Evolutionary conservation across 805 yeast genomes (phyloP).

Genomic region (Kazachstania bromeliacearum): DNA sequence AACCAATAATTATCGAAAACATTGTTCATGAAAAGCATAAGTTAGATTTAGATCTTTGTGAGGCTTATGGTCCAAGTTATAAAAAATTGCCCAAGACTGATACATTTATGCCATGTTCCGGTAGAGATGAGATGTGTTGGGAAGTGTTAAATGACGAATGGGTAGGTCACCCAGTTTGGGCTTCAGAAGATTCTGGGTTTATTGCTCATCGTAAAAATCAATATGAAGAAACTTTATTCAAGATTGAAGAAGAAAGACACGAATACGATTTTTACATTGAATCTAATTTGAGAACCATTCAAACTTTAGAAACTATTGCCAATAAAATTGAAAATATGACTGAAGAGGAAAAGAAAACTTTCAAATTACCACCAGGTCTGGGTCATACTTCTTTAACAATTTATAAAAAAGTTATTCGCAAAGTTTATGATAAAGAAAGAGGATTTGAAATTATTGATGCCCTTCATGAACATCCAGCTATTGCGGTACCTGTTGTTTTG

Average conservation of each 20-base stretch:
- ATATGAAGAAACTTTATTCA: slow-evolving; percentile 89
- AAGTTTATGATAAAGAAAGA: slow-evolving; percentile 86
- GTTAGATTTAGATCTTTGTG: slow-evolving; percentile 79
- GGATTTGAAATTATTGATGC: slow-evolving; percentile 96
- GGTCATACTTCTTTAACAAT: slow-evolving; percentile 89
- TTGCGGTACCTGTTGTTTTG: slow-evolving; percentile 88
- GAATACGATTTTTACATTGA: slow-evolving; percentile 96
- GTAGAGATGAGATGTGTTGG: slow-evolving; percentile 99
- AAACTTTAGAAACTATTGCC: slow-evolving; percentile 89
- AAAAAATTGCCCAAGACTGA: slow-evolving; percentile 88
- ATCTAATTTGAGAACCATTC: slow-evolving; percentile 87
- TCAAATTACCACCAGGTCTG: slow-evolving; percentile 84
- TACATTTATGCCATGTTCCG: slow-evolving; percentile 94
- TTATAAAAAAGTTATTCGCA: slow-evolving; percentile 86
- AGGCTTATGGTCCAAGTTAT: slow-evolving; percentile 92
- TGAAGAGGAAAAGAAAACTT: slow-evolving; percentile 73
- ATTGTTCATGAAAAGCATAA: slow-evolving; percentile 82
- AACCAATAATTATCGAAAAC: slow-evolving; percentile 80
- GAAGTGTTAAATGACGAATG: slow-evolving; percentile 96
- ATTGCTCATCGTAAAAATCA: slow-evolving; percentile 98
- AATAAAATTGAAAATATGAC: slow-evolving; percentile 90
- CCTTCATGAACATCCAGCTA: slow-evolving; percentile 86
- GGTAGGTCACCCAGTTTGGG: slow-evolving; percentile 99
- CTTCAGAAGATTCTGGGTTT: slow-evolving; percentile 97
- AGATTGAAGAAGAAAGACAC: slow-evolving; percentile 95